A percentile compares a stretch with the other conserved stretches of the same genome.
Evolutionary conservation across 2,329 filamentous ascomycete genomes (phyloP).

Genomic region (Ophiosphaerella korrae): DNA sequence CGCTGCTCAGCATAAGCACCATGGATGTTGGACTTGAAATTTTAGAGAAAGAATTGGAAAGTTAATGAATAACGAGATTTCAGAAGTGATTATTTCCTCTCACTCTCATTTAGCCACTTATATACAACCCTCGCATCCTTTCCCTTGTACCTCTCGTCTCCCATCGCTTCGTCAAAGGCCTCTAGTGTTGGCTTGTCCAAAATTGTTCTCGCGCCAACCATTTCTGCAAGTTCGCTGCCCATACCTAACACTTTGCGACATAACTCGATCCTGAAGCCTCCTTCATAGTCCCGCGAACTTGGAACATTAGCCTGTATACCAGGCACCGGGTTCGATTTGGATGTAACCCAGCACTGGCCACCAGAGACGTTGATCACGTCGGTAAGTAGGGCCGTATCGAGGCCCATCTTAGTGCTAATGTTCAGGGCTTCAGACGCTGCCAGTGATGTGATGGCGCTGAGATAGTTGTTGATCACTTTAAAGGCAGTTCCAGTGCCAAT

Average conservation of each 20-base stretch:
- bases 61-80: conserved; percentile 1
- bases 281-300: conserved; percentile 46
- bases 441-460: conserved; percentile 89
- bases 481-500: conserved; percentile 85
- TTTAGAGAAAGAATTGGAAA: conserved; percentile 28
- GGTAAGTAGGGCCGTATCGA: conserved; percentile 68
- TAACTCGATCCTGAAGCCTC: conserved; percentile 45
- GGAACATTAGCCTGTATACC: conserved; percentile 46
- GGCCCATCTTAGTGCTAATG: conserved; percentile 63
- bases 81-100: conserved; percentile 14
- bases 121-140: conserved; percentile 43
- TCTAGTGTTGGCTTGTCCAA: conserved; percentile 38
- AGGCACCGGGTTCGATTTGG: conserved; percentile 89
- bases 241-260: conserved; percentile 43
- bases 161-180: conserved; percentile 36
- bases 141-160: conserved; percentile 35
- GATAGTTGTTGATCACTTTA: conserved; percentile 95
- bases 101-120: conserved; percentile 42
- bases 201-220: conserved; percentile 40
- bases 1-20: conserved; percentile 39
- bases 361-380: conserved; percentile 89
- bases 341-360: conserved; percentile 89
- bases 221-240: conserved; percentile 41
- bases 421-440: conserved; percentile 68
- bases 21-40: conserved; percentile 33